Evolutionary conservation across 495 filamentous ascomycete species (phyloP).

Genomic region (Lasiosphaeriaceae sp.): DNA sequence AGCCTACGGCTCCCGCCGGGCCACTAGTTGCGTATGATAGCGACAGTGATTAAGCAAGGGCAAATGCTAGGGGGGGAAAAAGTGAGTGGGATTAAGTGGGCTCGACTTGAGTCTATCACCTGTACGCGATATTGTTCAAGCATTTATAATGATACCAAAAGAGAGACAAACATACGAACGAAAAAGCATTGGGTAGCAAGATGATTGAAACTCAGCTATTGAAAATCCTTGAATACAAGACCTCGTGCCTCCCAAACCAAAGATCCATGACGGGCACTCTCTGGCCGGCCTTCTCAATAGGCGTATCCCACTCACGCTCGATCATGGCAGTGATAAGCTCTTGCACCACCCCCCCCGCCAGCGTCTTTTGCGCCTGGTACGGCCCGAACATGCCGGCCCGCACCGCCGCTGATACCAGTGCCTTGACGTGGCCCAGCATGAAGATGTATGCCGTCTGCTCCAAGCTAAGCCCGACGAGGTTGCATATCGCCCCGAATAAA

Average conservation of each 20-base stretch:
- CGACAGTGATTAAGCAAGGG: constrained; percentile 63
- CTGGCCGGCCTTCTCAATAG: constrained; percentile 79
- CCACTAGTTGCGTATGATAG: constrained; percentile 88
- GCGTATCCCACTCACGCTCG: constrained; percentile 51
- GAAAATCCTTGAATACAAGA: constrained; percentile 94
- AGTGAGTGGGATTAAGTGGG: background rate
- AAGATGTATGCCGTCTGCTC: constrained; percentile 79
- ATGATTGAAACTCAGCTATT: constrained; percentile 52
- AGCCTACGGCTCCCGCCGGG: constrained; percentile 46
- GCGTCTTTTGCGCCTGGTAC: constrained; percentile 78
- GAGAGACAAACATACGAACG: background rate
- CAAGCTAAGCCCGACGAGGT: constrained; percentile 56
- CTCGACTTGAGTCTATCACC: background rate
- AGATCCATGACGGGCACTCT: constrained; percentile 82
- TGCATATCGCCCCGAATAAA: constrained; percentile 70
- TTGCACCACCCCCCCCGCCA: constrained; percentile 65
- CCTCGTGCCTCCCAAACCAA: constrained; percentile 91
- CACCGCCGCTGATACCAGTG: constrained; percentile 83
- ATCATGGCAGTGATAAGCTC: constrained; percentile 58
- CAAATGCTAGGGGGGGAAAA: background rate
- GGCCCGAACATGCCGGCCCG: constrained; percentile 85
- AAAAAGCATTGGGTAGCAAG: background rate
- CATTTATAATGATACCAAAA: constrained; percentile 3
- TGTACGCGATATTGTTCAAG: background rate
- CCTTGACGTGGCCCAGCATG: constrained; percentile 82